These are phyloP conservation scores for Metschnikowia kofuensis DNA, from an alignment of 805 yeast genomes.

Conservation along the genomic window DNA sequence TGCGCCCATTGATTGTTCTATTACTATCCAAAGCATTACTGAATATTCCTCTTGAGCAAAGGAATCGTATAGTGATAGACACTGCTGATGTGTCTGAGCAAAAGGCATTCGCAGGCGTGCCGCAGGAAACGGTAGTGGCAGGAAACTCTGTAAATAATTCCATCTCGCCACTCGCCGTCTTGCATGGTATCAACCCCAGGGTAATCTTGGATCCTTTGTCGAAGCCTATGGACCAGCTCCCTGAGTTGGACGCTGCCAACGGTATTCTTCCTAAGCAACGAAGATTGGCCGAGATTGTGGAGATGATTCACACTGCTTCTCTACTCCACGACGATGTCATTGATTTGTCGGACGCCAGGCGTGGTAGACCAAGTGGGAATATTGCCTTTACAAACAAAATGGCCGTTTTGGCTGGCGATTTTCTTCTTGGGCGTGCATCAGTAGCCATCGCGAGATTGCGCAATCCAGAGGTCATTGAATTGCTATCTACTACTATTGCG, in stretches of 20 bases:
- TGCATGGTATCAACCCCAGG: constrained; percentile 88
- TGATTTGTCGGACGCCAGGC: constrained; percentile 81
- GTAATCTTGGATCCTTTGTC: constrained; percentile 80
- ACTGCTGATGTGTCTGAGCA: constrained; percentile 63
- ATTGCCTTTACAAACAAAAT: constrained; percentile 92
- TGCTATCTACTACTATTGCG: constrained; percentile 93
- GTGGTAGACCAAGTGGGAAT: constrained; percentile 91
- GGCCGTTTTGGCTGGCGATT: constrained; percentile 98
- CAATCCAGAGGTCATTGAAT: constrained; percentile 96
- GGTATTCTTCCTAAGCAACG: constrained; percentile 95
- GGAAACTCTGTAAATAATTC: constrained; percentile 60
- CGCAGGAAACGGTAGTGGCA: constrained; percentile 51
- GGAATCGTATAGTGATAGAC: constrained; percentile 65
- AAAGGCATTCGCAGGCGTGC: constrained; percentile 58
- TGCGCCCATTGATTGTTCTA: constrained; percentile 86
- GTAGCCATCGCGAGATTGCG: constrained; percentile 90
- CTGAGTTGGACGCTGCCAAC: constrained; percentile 52
- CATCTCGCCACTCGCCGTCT: constrained; percentile 75
- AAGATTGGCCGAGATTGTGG: constrained; percentile 94
- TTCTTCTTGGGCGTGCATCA: constrained; percentile 91
- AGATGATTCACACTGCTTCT: constrained; percentile 97
- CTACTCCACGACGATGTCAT: constrained; percentile 95
- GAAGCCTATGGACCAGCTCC: constrained; percentile 70
- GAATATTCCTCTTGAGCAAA: constrained; percentile 64
- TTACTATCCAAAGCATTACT: constrained; percentile 78